Conservation (phyloP, 345 rosid genomes). For the Moricandia arvensis region DNA sequence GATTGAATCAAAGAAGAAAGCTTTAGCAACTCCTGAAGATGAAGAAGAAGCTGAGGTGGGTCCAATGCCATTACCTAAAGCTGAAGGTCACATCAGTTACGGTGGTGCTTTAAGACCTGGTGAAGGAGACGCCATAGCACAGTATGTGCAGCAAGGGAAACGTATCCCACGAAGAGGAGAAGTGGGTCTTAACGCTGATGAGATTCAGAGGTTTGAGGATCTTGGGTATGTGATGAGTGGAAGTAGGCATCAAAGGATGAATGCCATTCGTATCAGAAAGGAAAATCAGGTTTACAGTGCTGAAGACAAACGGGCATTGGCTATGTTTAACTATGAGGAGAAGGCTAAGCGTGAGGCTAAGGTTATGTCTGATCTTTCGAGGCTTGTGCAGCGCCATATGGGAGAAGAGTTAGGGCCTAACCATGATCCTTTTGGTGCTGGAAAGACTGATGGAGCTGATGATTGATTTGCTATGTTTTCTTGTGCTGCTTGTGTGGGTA, state of each 20-base stretch:
- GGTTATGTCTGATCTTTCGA: constrained; percentile 94
- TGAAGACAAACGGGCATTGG: constrained; percentile 93
- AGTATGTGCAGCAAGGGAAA: constrained; percentile 77
- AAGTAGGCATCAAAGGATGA: constrained; percentile 95
- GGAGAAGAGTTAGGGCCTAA: constrained; percentile 95
- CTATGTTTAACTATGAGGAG: constrained; percentile 98
- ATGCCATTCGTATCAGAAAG: constrained; percentile 94
- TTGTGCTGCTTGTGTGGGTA: background rate
- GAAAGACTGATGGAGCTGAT: constrained; percentile 72
- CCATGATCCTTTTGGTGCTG: constrained; percentile 83
- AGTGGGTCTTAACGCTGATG: constrained; percentile 99
- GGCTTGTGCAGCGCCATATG: constrained; percentile 93
- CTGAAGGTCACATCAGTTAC: constrained; percentile 96
- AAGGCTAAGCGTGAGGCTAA: constrained; percentile 95
- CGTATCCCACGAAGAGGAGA: constrained; percentile 69
- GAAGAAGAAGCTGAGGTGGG: constrained; percentile 63
- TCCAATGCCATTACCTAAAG: constrained; percentile 86
- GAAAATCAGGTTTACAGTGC: constrained; percentile 99
- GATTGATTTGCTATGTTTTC: constrained; percentile 41
- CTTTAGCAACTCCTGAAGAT: constrained; percentile 58
- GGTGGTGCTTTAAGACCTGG: constrained; percentile 99
- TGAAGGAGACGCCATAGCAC: constrained; percentile 98
- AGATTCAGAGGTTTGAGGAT: constrained; percentile 81
- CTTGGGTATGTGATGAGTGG: constrained; percentile 99
- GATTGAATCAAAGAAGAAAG: constrained; percentile 78